phyloP scores from a whole-genome alignment of 139 green algal species.

The Zygnema cylindricum region DNA sequence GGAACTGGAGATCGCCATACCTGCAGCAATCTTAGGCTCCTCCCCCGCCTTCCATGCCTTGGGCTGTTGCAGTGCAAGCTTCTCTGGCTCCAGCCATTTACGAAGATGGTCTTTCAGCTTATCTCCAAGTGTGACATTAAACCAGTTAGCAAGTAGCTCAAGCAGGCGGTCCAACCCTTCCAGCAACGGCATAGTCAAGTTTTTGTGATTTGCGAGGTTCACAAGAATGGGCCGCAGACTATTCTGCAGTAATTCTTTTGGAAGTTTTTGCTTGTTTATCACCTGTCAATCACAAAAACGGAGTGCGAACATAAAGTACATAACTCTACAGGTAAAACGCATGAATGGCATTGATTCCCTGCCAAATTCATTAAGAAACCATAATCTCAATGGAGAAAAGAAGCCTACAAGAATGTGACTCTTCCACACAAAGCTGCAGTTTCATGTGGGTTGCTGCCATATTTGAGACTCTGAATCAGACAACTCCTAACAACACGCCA shows the following conservation, averaged over 20 bases:
- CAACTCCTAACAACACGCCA: too few species aligned
- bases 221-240: constrained; percentile 86
- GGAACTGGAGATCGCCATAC: too few species aligned
- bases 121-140: constrained; percentile 93
- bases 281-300: too few species aligned
- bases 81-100: constrained; percentile 85
- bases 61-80: constrained; percentile 56
- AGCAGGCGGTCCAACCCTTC: constrained; percentile 79
- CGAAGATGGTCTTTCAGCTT: constrained; percentile 93
- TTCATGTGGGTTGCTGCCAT: too few species aligned
- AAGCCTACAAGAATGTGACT: too few species aligned
- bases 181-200: constrained; percentile 68
- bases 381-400: too few species aligned
- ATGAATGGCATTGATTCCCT: too few species aligned
- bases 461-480: too few species aligned
- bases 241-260: constrained; percentile 73
- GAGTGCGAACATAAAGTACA: too few species aligned
- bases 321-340: too few species aligned
- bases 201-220: constrained; percentile 81
- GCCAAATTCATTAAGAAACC: too few species aligned
- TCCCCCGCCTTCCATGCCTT: constrained; percentile 73
- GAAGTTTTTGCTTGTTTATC: constrained; percentile 64
- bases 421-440: too few species aligned
- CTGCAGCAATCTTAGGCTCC: constrained; percentile 82
- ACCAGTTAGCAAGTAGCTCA: constrained; percentile 86